Base-by-base conservation (phyloP, 2,329 filamentous ascomycete genomes). In the Chrysoporthe puriensis region DNA sequence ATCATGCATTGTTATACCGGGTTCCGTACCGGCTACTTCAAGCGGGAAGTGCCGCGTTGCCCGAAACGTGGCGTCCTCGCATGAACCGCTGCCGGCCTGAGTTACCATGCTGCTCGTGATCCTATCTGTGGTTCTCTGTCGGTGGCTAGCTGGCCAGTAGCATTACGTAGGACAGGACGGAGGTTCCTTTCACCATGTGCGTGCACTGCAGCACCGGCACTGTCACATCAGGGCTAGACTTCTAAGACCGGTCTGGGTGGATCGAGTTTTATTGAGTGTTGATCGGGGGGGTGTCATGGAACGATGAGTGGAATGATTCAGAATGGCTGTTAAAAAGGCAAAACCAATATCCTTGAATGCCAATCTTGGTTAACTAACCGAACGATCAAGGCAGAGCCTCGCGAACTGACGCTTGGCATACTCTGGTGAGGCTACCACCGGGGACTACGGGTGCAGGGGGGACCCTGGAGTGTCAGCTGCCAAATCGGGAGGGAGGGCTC, bases 351-450 rank as follows among this genome's bases (percentile, higher is more conserved):
- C 11, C 26, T 26, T 26, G 26, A 26, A 26, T 26, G 26, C 26
- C 26, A 26, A 26, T 26, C 26, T 26, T 26, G 26, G 26, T 26
- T 26, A 26, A 26, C 26, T 26, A 26, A 26, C 26, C 26, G 26
- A 16, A 32, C 26, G 13, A 7, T 54, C 13, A 11, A 34, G 50
- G 50, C 50, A 54, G 50, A 54, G 50, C 50, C 50, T 54, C 26
- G 50, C 13, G 4, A 16, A 16, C 50, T 13, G 21, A 14, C 13
- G 13, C 32, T 54, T 21, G 6, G 14, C 50, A 54, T 32, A 13
- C 50, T 52, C 48, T 13, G 16, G 50, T 26, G 50, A 34, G 50
- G 50, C 50, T 54, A 54, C 50, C 32, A 54, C 26, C 50, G 50
- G 50, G 50, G 48, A 21, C 26, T 32, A 21, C 50, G 50, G 21